phyloP scores from a whole-genome alignment of 1,139 yeast genomes.

The Debaryomyces sp. region DNA sequence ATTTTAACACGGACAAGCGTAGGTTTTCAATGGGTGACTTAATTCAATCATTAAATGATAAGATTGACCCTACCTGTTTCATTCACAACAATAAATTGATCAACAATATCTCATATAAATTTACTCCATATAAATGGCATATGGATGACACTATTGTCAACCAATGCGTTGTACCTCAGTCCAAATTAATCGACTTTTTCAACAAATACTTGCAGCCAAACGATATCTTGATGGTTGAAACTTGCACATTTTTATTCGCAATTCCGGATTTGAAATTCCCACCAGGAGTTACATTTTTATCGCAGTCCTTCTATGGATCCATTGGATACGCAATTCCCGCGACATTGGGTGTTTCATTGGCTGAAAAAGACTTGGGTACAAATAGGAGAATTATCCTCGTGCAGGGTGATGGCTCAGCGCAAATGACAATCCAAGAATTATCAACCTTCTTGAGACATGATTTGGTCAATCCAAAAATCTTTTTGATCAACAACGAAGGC shows the following conservation, averaged over 20 bases:
- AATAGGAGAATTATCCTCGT: conserved; percentile 64
- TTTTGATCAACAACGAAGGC: conserved; percentile 79
- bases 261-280: conserved; percentile 66
- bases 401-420: conserved; percentile 92
- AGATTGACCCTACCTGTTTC: conserved; percentile 16
- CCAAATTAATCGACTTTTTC: conserved; percentile 33
- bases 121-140: conserved; percentile 7
- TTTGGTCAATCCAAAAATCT: conserved; percentile 58
- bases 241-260: conserved; percentile 78
- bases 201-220: conserved; percentile 49
- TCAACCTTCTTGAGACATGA: conserved; percentile 65
- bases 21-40: conserved; percentile 26
- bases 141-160: neutral
- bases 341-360: conserved; percentile 75
- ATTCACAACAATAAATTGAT: conserved; percentile 6
- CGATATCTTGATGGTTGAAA: conserved; percentile 73
- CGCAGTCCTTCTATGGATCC: conserved; percentile 77
- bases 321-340: conserved; percentile 90
- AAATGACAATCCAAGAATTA: conserved; percentile 84
- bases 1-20: conserved; percentile 17
- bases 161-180: conserved; percentile 28
- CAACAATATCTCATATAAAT: conserved; percentile 17
- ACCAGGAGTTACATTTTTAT: conserved; percentile 47
- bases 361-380: conserved; percentile 55
- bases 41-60: conserved; percentile 15